Evolutionary conservation across 2,329 filamentous ascomycete species (phyloP).

Genomic region (Lasiodiplodia gonubiensis): DNA sequence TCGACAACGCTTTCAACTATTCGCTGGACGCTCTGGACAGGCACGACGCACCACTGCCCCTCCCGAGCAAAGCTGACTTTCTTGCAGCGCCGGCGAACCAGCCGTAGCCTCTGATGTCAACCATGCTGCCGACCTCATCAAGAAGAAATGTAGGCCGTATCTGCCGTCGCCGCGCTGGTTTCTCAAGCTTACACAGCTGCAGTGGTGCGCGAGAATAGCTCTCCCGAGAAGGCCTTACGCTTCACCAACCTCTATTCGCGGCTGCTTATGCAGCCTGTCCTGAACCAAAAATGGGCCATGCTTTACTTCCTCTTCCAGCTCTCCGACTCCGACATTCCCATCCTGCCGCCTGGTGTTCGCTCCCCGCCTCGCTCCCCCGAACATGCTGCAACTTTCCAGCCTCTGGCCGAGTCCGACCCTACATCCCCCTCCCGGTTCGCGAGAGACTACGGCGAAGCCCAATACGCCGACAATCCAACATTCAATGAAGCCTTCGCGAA

Average conservation of each 20-base stretch:
- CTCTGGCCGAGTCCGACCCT: slow-evolving; percentile 5
- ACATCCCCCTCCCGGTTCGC: slow-evolving; percentile 4
- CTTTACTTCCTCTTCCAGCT: slow-evolving; percentile 88
- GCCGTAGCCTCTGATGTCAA: slow-evolving; percentile 75
- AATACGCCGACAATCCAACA: slow-evolving; percentile 37
- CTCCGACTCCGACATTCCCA: slow-evolving; percentile 65
- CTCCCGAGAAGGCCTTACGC: slow-evolving; percentile 74
- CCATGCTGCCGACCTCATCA: slow-evolving; percentile 91
- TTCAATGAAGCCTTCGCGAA: slow-evolving; percentile 57
- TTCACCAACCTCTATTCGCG: slow-evolving; percentile 92
- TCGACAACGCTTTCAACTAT: slow-evolving; percentile 65
- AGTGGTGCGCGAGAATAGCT: slow-evolving; percentile 77
- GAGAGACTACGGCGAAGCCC: neutral
- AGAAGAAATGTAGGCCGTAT: slow-evolving; percentile 65
- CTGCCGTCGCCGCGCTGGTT: neutral
- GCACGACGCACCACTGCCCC: slow-evolving; percentile 41
- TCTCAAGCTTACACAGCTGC: slow-evolving; percentile 30
- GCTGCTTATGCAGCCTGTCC: slow-evolving; percentile 85
- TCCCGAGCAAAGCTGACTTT: slow-evolving; percentile 48
- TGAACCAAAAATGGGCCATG: slow-evolving; percentile 97
- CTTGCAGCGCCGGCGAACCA: slow-evolving; percentile 50
- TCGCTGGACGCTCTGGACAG: slow-evolving; percentile 55
- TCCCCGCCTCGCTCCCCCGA: slow-evolving; percentile 29
- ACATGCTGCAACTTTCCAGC: slow-evolving; percentile 15
- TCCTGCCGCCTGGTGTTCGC: slow-evolving; percentile 43